Evolutionary conservation across 352 stramenopile genomes (phyloP).

Genomic region (Blastocystis sp.): DNA sequence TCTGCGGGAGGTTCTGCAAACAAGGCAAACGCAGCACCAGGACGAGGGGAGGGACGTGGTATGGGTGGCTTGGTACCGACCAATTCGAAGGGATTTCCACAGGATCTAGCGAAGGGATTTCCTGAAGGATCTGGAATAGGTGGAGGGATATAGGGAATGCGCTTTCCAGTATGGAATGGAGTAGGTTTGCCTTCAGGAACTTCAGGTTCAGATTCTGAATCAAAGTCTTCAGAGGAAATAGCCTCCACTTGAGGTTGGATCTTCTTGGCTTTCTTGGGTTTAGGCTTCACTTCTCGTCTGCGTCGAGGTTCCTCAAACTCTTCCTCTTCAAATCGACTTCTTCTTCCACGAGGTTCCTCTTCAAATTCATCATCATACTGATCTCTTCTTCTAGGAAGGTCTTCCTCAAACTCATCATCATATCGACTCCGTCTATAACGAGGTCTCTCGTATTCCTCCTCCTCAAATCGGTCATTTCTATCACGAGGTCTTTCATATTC

Average conservation of each 20-base stretch:
- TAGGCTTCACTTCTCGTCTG: background rate
- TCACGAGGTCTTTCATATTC: background rate
- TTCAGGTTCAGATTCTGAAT: background rate
- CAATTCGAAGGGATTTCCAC: constrained; percentile 19
- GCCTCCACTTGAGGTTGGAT: background rate
- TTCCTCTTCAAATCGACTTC: background rate
- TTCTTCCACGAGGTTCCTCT: constrained; percentile 34
- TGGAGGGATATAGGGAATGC: constrained; percentile 24
- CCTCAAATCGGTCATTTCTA: background rate
- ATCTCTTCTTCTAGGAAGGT: background rate
- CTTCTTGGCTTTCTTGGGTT: background rate
- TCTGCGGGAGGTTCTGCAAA: background rate
- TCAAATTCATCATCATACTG: background rate
- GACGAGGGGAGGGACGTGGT: background rate
- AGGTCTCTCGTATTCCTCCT: background rate
- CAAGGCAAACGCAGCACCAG: background rate
- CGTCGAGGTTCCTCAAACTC: background rate
- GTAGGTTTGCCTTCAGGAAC: constrained; percentile 24
- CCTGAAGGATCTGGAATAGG: background rate
- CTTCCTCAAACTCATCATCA: background rate
- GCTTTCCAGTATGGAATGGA: background rate
- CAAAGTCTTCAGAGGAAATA: background rate
- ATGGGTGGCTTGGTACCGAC: background rate
- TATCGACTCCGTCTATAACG: background rate
- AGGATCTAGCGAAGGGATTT: constrained; percentile 28